Conservation (phyloP, 306 rosid genomes). For the Gastrolobium villosum region DNA sequence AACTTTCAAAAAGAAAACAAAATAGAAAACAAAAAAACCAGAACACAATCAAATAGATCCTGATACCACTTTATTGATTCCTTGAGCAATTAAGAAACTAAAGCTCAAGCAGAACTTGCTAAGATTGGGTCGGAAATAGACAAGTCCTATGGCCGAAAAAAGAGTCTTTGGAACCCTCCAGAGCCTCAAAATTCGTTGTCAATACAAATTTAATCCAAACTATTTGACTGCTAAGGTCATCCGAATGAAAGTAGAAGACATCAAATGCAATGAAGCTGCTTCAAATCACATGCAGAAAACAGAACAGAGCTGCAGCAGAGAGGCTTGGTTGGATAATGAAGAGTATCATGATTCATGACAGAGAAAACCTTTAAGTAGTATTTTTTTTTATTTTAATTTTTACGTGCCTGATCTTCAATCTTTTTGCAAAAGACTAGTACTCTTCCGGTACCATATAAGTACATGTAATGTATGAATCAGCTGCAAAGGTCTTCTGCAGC, state of each 20-base stretch:
- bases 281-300: slow-evolving; percentile 46
- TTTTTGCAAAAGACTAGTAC: neutral
- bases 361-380: neutral
- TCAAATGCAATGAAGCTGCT: slow-evolving; percentile 49
- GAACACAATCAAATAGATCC: too few species aligned
- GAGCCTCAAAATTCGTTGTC: slow-evolving; percentile 41
- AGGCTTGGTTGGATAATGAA: slow-evolving; percentile 42
- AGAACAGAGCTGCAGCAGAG: slow-evolving; percentile 31
- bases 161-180: slow-evolving; percentile 10
- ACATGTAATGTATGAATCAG: slow-evolving; percentile 18
- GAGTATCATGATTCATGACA: neutral
- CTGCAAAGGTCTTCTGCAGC: slow-evolving; percentile 41
- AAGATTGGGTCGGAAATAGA: slow-evolving; percentile 4
- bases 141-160: slow-evolving; percentile 27
- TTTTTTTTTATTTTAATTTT: neutral
- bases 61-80: neutral
- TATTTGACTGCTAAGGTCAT: slow-evolving; percentile 41
- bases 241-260: slow-evolving; percentile 49
- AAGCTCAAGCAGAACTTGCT: slow-evolving; percentile 36
- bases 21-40: too few species aligned
- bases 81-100: slow-evolving; percentile 38
- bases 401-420: neutral
- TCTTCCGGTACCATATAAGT: neutral
- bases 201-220: slow-evolving; percentile 54
- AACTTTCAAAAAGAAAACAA: too few species aligned